Evolutionary conservation across 306 rosid genomes (phyloP), one percentile per base, ranked within the genome.

Genomic region (Pterocarpus santalinus): DNA sequence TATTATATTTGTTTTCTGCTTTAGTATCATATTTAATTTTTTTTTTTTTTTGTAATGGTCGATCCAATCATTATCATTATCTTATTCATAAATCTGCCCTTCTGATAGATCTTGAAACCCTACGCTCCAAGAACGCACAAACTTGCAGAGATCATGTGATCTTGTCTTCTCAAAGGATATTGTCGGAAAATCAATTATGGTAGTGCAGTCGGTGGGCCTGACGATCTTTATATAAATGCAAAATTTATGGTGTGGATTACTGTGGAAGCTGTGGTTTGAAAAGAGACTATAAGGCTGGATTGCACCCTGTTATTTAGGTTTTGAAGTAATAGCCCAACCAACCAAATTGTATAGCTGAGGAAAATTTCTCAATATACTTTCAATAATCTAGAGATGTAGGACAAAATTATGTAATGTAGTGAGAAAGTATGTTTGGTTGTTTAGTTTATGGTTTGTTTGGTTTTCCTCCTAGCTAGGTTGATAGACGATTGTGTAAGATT

Each of bases 181-280:
- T 80, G 83, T 80, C 83, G 78, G 83, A 72, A 73, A 80, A 56
- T 69, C 76, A 78, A 78, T 78, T 56, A 55, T 78, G 69, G 68
- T 30, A 57, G 75, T 43, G 63, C 76, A 55, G 69, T 56, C 30
- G 56, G 85, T 75, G 77, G 85, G 76, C 76, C 81, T 80, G 16
- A 16, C 33, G 70, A 69, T 79, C 52, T 65, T 81, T 64, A 72
- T 72, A 75, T 53, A 60, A 60, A 41, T 67, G 49, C 4, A 64
- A 72, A 16, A 76, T 69, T 10, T 46, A 46, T 46, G 28, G 28
- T 22, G 28, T 22, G 28, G 28, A 22, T 22, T 22, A 22, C 28
- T 22, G 28, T 22, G 28, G 28, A 22, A 22, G 28, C 28, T 22
- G 28, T 64, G 70, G 76, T 73, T 66, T 81, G 80, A 39, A 81